Conservation (phyloP, 495 filamentous ascomycete species). For the Penicillium coprophilum region DNA sequence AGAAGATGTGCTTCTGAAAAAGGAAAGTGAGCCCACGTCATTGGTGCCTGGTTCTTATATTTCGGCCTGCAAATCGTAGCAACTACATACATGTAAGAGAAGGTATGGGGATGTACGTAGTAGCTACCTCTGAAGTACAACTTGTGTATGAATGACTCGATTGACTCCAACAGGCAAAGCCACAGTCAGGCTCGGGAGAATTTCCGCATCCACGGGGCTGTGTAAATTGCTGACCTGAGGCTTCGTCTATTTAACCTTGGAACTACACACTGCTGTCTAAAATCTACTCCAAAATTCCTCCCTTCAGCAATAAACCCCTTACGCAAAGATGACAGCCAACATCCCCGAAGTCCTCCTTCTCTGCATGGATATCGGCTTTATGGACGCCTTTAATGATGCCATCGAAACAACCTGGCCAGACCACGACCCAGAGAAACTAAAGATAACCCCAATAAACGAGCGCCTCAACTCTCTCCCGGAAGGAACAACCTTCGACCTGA, state of each 20-base stretch:
- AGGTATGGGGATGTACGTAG: not conserved
- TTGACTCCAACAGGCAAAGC: not conserved
- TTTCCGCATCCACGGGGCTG: not conserved
- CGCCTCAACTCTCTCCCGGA: slow-evolving; percentile 32
- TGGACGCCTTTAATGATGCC: slow-evolving; percentile 33
- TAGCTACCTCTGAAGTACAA: not conserved
- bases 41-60: not conserved
- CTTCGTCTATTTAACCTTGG: not conserved
- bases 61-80: not conserved
- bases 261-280: not conserved
- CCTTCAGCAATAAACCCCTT: not conserved
- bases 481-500: slow-evolving; percentile 38
- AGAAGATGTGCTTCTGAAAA: not conserved
- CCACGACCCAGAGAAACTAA: slow-evolving; percentile 16
- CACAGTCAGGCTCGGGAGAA: not conserved
- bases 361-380: slow-evolving; percentile 34
- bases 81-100: not conserved
- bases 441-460: slow-evolving; percentile 37
- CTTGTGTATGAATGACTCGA: not conserved
- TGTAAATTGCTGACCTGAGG: not conserved
- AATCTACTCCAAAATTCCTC: not conserved
- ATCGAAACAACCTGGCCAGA: slow-evolving; percentile 23
- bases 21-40: not conserved
- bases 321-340: slow-evolving; percentile 27
- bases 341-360: slow-evolving; percentile 43